These are phyloP conservation scores for Polyplosphaeria fusca DNA, from an alignment of 495 filamentous ascomycete genomes.

Conservation along the genomic window DNA sequence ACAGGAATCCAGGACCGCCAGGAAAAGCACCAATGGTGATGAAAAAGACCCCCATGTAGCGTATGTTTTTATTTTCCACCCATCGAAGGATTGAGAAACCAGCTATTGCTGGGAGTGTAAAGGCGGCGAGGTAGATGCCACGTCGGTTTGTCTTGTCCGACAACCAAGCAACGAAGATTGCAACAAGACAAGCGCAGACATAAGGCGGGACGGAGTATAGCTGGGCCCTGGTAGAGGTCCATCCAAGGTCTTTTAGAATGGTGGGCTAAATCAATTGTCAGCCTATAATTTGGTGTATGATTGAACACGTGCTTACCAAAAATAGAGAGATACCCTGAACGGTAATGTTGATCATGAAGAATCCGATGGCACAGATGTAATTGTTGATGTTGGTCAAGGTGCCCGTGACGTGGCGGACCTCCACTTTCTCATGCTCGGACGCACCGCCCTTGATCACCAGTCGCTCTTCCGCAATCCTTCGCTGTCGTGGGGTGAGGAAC, in stretches of 20 bases:
- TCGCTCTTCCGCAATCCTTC: conserved; percentile 20
- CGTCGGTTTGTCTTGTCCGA: conserved; percentile 71
- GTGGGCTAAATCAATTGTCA: conserved; percentile 9
- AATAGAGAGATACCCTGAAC: conserved; percentile 35
- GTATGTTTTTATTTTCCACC: conserved; percentile 52
- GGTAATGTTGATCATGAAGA: conserved; percentile 37
- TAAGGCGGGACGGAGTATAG: conserved; percentile 82
- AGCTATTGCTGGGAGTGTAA: conserved; percentile 59
- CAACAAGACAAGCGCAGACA: conserved; percentile 72
- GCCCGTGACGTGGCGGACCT: conserved; percentile 26
- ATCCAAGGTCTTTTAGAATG: conserved; percentile 37
- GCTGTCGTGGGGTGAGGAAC: conserved; percentile 27
- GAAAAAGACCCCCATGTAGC: conserved; percentile 75
- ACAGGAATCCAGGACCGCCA: conserved; percentile 52
- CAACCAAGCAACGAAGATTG: conserved; percentile 65
- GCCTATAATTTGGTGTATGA: neutral
- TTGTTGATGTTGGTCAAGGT: conserved; percentile 36
- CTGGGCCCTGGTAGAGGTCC: conserved; percentile 66
- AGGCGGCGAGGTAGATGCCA: conserved; percentile 64
- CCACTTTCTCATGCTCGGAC: conserved; percentile 26
- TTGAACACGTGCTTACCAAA: conserved; percentile 23
- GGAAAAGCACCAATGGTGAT: conserved; percentile 54
- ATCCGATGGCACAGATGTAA: conserved; percentile 32
- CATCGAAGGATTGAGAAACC: conserved; percentile 72
- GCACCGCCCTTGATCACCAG: conserved; percentile 12